Evolutionary conservation across 371 early-diverging fungal species (phyloP), one percentile per base, ranked within the genome.

Genomic region (Mucor racemosus): DNA sequence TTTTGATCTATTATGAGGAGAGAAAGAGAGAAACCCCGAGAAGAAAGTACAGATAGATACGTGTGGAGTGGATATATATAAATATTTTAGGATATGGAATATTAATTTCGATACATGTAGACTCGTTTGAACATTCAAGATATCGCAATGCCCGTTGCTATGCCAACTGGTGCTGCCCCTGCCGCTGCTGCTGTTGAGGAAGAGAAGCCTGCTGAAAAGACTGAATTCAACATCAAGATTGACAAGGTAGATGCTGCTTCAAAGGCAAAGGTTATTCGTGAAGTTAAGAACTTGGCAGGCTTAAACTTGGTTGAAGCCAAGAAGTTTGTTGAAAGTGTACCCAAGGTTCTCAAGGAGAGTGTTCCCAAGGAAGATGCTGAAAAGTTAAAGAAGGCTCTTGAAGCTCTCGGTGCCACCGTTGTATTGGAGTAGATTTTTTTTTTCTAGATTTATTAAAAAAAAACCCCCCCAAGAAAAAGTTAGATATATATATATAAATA

Each of bases 201-300:
- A 82, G 94, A 91, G 69, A 94, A 94, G 84, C 84, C 89, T 62
- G 90, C 84, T 11, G 98, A 95, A 70, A 95, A 97, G 90, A 92
- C 96, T 42, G 91, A 92, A 64, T 97, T 97, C 88, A 94, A 84
- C 75, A 89, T 98, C 72, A 98, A 93, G 87, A 90, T 98, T 54
- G 96, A 95, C 68, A 96, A 96, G 89, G 92, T 96, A 64, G 97
- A 97, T 76, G 92, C 97, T 38, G 91, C 92, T 42, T 78, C 93
- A 68, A 98, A 98, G 85, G 97, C 99, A 65, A 98, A 98, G 88
- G 89, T 98, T 64, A 98, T 98, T 73, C 91, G 95, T 80, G 99
- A 98, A 84, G 95, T 98, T 74, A 97, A 97, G 89, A 90, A 88
- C 77, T 76, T 97, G 72, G 96, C 97, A 31, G 94, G 95, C 63